Evolutionary conservation across 331 rosid species (phyloP).

Genomic region (Malus hybrid): DNA sequence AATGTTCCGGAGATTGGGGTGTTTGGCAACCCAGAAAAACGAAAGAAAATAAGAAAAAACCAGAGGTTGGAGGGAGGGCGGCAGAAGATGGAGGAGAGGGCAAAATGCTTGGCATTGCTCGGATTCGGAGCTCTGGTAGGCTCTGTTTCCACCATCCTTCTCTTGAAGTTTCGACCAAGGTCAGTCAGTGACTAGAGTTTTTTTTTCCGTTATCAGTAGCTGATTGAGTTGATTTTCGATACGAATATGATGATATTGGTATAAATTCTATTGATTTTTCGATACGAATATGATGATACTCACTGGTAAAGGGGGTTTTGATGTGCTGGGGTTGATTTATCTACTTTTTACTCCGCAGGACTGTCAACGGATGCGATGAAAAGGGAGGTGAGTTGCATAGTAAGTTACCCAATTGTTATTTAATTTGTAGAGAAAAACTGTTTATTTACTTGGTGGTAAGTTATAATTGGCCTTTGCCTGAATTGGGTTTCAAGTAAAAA

Average conservation of each 20-base stretch:
- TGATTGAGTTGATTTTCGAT: not conserved
- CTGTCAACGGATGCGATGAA: slow-evolving; percentile 10
- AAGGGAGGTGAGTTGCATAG: slow-evolving; percentile 27
- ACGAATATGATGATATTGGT: not conserved
- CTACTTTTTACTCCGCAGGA: slow-evolving; percentile 23
- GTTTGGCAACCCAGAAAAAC: not conserved
- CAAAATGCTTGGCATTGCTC: slow-evolving; percentile 42
- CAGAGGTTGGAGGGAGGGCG: not conserved
- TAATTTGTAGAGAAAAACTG: not conserved
- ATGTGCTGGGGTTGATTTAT: not conserved
- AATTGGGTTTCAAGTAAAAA: not conserved
- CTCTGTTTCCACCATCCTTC: slow-evolving; percentile 58
- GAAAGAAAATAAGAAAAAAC: not conserved
- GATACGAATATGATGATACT: not conserved
- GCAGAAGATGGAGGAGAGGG: slow-evolving; percentile 38
- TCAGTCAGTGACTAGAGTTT: slow-evolving; percentile 1
- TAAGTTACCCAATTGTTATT: slow-evolving; percentile 9
- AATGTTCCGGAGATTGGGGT: not conserved
- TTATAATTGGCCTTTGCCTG: not conserved
- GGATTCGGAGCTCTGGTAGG: slow-evolving; percentile 80
- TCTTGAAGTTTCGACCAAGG: slow-evolving; percentile 64
- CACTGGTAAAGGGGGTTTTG: not conserved
- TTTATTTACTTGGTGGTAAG: not conserved
- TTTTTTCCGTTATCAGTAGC: not conserved
- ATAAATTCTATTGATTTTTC: not conserved